Percentiles rank a stretch among this genome's conserved stretches.
Evolutionary conservation across 306 rosid species (phyloP).

Genomic region (Lathyrus aphaca): DNA sequence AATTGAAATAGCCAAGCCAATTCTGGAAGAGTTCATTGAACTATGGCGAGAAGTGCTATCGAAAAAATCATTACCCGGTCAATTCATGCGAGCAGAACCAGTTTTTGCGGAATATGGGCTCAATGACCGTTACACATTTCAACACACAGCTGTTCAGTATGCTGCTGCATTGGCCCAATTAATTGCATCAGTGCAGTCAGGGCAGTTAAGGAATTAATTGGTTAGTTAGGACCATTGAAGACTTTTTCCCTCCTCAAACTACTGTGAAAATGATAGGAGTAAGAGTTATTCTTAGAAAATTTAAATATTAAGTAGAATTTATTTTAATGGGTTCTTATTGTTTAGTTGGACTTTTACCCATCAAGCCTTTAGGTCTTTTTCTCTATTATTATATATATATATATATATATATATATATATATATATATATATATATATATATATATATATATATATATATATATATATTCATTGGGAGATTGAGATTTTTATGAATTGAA

Average conservation of each 20-base stretch:
- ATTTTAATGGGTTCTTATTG: too few relatives aligned
- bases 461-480: too few relatives aligned
- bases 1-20: slow-evolving; percentile 67
- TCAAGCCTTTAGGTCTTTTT: too few relatives aligned
- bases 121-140: slow-evolving; percentile 64
- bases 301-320: too few relatives aligned
- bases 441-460: too few relatives aligned
- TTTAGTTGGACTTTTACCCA: too few relatives aligned
- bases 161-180: slow-evolving; percentile 78
- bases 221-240: slow-evolving; percentile 47
- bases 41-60: slow-evolving; percentile 73
- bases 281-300: too few relatives aligned
- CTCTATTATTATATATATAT: too few relatives aligned
- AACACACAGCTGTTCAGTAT: slow-evolving; percentile 89
- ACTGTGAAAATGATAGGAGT: too few relatives aligned
- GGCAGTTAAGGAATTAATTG: slow-evolving; percentile 52
- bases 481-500: too few relatives aligned
- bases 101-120: slow-evolving; percentile 76
- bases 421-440: too few relatives aligned
- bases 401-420: too few relatives aligned
- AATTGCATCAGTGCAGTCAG: slow-evolving; percentile 74
- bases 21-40: slow-evolving; percentile 78
- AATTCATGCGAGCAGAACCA: slow-evolving; percentile 75
- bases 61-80: slow-evolving; percentile 88
- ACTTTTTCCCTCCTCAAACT: slow-evolving; percentile 11